A percentile compares a stretch with the other conserved stretches of the same genome.
Evolutionary conservation across 1,284 basidiomycete species (phyloP).

Genomic region (Irpex sp.): DNA sequence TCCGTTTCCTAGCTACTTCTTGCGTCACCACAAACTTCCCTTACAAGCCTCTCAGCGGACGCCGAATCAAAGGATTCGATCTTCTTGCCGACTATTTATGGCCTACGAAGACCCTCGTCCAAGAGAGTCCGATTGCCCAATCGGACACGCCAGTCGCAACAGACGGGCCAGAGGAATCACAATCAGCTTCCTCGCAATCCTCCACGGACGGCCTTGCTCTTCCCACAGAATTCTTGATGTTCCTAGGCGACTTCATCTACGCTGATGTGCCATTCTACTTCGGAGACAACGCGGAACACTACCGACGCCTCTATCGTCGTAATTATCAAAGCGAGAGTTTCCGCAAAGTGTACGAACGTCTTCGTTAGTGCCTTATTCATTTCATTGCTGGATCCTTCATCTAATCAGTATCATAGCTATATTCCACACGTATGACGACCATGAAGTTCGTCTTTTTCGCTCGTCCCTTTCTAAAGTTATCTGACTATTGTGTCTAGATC

Average conservation of each 20-base stretch:
- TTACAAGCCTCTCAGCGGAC: slow-evolving; percentile 49
- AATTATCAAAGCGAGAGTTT: slow-evolving; percentile 65
- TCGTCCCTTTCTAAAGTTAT: not conserved
- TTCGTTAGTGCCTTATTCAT: slow-evolving; percentile 46
- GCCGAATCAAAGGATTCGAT: slow-evolving; percentile 66
- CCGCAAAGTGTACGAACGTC: slow-evolving; percentile 58
- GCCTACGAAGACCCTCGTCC: slow-evolving; percentile 13
- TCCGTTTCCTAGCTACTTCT: slow-evolving; percentile 64
- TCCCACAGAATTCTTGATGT: slow-evolving; percentile 54
- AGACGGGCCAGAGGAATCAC: slow-evolving; percentile 6
- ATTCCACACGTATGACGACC: slow-evolving; percentile 64
- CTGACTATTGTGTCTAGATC: slow-evolving; percentile 34
- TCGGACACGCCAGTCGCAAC: not conserved
- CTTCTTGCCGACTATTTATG: slow-evolving; percentile 55
- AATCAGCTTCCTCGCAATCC: slow-evolving; percentile 1
- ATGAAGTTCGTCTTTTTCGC: slow-evolving; percentile 43
- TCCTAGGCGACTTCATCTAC: slow-evolving; percentile 76
- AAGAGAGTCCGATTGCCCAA: slow-evolving; percentile 1
- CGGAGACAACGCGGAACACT: slow-evolving; percentile 53
- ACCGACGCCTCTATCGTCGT: slow-evolving; percentile 61
- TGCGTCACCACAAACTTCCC: slow-evolving; percentile 67
- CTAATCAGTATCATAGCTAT: slow-evolving; percentile 41
- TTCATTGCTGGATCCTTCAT: not conserved
- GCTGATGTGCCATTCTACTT: slow-evolving; percentile 69
- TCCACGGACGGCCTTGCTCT: slow-evolving; percentile 10